Evolutionary conservation across 768 basidiomycete species (phyloP), one percentile per base, ranked within the genome.

Genomic region (Mycena filopes): DNA sequence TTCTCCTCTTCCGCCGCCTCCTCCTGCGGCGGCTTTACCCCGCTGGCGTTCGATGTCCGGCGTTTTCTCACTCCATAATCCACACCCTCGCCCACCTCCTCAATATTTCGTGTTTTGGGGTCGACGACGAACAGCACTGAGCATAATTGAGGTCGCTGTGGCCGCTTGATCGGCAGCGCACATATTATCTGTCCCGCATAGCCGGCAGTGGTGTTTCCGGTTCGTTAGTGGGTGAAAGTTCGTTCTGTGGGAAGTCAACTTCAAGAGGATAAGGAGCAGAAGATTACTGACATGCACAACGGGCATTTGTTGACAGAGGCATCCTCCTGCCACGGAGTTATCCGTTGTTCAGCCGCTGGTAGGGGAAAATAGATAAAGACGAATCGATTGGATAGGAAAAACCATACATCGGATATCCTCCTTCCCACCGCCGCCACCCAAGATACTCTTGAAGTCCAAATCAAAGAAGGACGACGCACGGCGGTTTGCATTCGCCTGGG

Each of bases 291-390:
- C 95, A 73, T 76, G 87, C 97, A 99, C 66, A 97, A 80, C 1
- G 94, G 91, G 79, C 97, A 99, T 64, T 89, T 88, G 47, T 84
- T 86, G 1, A 89, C 94, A 4, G 81, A 71, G 1, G 86, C 81
- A 73, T 99, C 97, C 42, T 92, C 89, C 75, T 98, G 89, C 97
- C 97, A 99, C 6, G 95, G 95, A 3, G 98, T 95, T 69, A 99
- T 96, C 46, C 86, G 82, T 76, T 97, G 96, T 77, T 99, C 97
- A 4, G 89, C 90, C 56, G 85, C 91, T 93, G 31, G n/a, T 29
- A 1, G 7, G 25, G 54, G 21, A 9, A 57, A 31, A 25, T 1
- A 45, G 29, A 48, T 4, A 18, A 53, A 41, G 18, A 51, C 23
- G 26, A 21, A 25, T 33, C 15, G 7, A 60, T 42, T 28, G 33